Evolutionary conservation across 208 protist genomes (phyloP).

Genomic region (Leishmania tarentolae): DNA sequence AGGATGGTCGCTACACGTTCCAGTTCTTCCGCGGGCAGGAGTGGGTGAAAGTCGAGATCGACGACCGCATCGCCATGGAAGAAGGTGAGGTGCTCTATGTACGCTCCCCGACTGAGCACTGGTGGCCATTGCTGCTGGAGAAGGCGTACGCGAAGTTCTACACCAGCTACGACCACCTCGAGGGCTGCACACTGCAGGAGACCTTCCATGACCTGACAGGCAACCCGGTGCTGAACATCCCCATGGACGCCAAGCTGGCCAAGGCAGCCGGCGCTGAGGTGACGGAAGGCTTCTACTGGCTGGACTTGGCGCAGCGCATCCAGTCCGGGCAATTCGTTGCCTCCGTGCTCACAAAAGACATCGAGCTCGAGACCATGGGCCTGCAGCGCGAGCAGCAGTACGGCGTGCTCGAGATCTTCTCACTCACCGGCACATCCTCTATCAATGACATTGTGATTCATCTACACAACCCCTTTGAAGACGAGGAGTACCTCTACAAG

Average conservation of each 20-base stretch:
- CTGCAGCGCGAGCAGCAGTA: slow-evolving; percentile 80
- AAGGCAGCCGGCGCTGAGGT: slow-evolving; percentile 58
- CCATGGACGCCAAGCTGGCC: slow-evolving; percentile 69
- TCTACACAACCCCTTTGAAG: slow-evolving; percentile 81
- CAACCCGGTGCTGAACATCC: slow-evolving; percentile 75
- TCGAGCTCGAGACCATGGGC: slow-evolving; percentile 63
- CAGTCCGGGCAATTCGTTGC: slow-evolving; percentile 56
- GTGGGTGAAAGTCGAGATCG: slow-evolving; percentile 85
- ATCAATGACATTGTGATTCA: slow-evolving; percentile 70
- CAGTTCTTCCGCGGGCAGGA: slow-evolving; percentile 72
- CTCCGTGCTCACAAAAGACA: slow-evolving; percentile 59
- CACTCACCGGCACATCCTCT: slow-evolving; percentile 58
- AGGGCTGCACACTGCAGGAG: slow-evolving; percentile 79
- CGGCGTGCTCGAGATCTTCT: slow-evolving; percentile 76
- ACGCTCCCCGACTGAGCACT: slow-evolving; percentile 70
- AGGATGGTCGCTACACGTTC: slow-evolving; percentile 87
- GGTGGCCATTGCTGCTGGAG: slow-evolving; percentile 87
- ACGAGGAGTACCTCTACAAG: slow-evolving; percentile 71
- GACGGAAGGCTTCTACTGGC: slow-evolving; percentile 53
- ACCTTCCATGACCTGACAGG: slow-evolving; percentile 84
- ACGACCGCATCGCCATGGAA: slow-evolving; percentile 68
- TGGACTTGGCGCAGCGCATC: slow-evolving; percentile 67
- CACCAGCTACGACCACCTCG: slow-evolving; percentile 70
- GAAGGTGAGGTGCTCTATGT: slow-evolving; percentile 66
- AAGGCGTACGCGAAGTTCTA: slow-evolving; percentile 93